A percentile compares a stretch with the other conserved stretches of the same genome.
phyloP scores from a whole-genome alignment of 2,329 filamentous ascomycete genomes.

The Intubia oerlemansii region DNA sequence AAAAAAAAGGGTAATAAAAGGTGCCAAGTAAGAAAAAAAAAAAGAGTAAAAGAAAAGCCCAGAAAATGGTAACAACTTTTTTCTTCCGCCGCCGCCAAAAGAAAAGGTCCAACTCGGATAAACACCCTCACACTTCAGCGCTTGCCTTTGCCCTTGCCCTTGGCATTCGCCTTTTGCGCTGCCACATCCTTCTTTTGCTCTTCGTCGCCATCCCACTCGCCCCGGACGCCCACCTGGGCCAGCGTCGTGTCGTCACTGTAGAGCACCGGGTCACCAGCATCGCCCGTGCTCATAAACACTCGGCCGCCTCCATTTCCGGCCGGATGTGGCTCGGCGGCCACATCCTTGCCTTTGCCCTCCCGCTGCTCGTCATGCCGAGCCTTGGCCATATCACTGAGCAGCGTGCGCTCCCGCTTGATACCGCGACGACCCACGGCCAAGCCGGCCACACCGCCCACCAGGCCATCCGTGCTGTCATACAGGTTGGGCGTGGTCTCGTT shows the following conservation, averaged over 20 bases:
- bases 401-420: slow-evolving; percentile 58
- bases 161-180: slow-evolving; percentile 8
- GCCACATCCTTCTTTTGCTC: slow-evolving; percentile 21
- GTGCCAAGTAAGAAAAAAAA: too few relatives aligned
- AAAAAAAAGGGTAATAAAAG: too few relatives aligned
- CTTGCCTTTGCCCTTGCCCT: slow-evolving; percentile 9
- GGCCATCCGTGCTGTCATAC: slow-evolving; percentile 75
- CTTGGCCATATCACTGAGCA: slow-evolving; percentile 45
- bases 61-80: too few relatives aligned
- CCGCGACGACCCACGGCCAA: slow-evolving; percentile 75
- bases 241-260: slow-evolving; percentile 44
- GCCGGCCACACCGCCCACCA: slow-evolving; percentile 66
- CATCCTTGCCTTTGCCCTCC: too few relatives aligned
- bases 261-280: slow-evolving; percentile 62
- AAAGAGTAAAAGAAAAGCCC: too few relatives aligned
- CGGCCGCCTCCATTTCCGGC: slow-evolving; percentile 38
- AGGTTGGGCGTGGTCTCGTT: slow-evolving; percentile 37
- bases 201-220: slow-evolving; percentile 24
- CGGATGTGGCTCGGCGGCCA: background rate
- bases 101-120: too few relatives aligned
- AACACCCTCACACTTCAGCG: slow-evolving; percentile 1
- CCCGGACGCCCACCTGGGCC: too few relatives aligned
- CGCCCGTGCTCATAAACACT: slow-evolving; percentile 71
- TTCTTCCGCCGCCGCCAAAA: too few relatives aligned
- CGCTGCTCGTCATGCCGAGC: background rate